These are phyloP conservation scores for Bretschneidera sinensis DNA, from an alignment of 345 rosid species.

Conservation along the genomic window DNA sequence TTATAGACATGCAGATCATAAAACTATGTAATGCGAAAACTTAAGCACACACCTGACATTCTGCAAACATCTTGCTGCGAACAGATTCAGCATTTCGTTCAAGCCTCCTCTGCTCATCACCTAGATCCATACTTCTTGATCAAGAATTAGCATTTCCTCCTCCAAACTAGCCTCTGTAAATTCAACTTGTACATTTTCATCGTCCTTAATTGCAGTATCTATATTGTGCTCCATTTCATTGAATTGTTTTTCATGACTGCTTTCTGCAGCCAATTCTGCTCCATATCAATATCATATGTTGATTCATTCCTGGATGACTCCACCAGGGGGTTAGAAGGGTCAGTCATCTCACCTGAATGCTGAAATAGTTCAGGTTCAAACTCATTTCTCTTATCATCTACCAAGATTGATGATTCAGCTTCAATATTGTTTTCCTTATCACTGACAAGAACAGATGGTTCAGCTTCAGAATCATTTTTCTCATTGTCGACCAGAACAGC, in stretches of 20 bases:
- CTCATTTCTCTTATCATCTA: conserved; percentile 12
- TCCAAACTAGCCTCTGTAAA: conserved; percentile 52
- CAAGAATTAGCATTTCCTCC: conserved; percentile 62
- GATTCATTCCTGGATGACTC: conserved; percentile 21
- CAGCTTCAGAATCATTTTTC: conserved; percentile 27
- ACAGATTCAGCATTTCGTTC: conserved; percentile 95
- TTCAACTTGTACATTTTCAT: conserved; percentile 27
- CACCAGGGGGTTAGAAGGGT: conserved; percentile 21
- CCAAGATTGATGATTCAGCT: background rate
- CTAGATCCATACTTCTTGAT: conserved; percentile 56
- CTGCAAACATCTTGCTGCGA: conserved; percentile 88
- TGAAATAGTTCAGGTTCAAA: conserved; percentile 14
- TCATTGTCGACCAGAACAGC: conserved; percentile 21
- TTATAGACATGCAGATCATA: background rate
- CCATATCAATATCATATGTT: conserved; percentile 20
- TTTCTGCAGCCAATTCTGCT: conserved; percentile 28
- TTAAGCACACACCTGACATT: conserved; percentile 65
- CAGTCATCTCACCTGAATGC: conserved; percentile 23
- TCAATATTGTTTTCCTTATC: conserved; percentile 24
- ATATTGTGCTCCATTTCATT: conserved; percentile 9
- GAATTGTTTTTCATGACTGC: conserved; percentile 17
- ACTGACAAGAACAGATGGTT: conserved; percentile 11
- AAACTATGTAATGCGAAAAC: conserved; percentile 2
- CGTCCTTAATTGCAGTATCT: conserved; percentile 22
- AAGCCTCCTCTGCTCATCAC: conserved; percentile 79